Percentiles rank a stretch among this genome's conserved stretches.
These are phyloP conservation scores for Agaricus blazei DNA, from an alignment of 768 basidiomycete genomes.

Conservation along the genomic window DNA sequence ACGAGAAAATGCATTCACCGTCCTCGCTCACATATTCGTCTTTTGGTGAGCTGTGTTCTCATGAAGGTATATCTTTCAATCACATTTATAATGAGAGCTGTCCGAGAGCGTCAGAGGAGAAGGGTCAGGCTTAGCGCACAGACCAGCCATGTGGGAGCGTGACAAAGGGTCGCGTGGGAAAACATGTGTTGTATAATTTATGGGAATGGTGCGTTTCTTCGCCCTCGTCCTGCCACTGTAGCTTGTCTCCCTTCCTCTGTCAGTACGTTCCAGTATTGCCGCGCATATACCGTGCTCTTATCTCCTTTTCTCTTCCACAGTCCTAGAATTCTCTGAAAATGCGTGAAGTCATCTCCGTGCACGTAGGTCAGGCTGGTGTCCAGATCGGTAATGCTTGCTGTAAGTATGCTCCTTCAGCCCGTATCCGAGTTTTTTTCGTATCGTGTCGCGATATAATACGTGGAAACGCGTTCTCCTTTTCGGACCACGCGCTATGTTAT, in stretches of 20 bases:
- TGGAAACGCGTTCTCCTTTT: conserved; percentile 29
- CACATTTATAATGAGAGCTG: too few relatives aligned
- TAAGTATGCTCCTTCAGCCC: conserved; percentile 41
- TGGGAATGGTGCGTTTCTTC: conserved; percentile 35
- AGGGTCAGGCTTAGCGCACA: conserved; percentile 27
- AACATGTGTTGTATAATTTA: conserved; percentile 32
- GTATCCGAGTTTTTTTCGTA: conserved; percentile 10
- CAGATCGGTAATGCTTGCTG: conserved; percentile 99
- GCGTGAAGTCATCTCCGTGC: conserved; percentile 97
- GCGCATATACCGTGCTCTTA: conserved; percentile 15
- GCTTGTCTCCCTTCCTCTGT: conserved; percentile 24
- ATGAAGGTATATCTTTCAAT: too few relatives aligned
- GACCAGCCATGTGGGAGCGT: conserved; percentile 27
- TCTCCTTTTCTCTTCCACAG: conserved; percentile 15
- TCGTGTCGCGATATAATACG: conserved; percentile 13
- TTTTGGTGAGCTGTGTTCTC: too few relatives aligned
- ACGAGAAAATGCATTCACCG: too few relatives aligned
- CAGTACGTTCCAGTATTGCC: conserved; percentile 24
- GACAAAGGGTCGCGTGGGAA: conserved; percentile 37
- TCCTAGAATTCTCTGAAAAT: conserved; percentile 33
- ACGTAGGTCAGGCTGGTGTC: conserved; percentile 98
- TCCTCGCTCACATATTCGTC: too few relatives aligned
- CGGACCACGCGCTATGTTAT: conserved; percentile 11
- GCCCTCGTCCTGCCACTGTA: conserved; percentile 41
- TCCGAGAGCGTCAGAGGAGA: neutral